Evolutionary conservation across 2,329 filamentous ascomycete genomes (phyloP), one percentile per base, ranked within the genome.

Genomic region (Geosmithia morbida): DNA sequence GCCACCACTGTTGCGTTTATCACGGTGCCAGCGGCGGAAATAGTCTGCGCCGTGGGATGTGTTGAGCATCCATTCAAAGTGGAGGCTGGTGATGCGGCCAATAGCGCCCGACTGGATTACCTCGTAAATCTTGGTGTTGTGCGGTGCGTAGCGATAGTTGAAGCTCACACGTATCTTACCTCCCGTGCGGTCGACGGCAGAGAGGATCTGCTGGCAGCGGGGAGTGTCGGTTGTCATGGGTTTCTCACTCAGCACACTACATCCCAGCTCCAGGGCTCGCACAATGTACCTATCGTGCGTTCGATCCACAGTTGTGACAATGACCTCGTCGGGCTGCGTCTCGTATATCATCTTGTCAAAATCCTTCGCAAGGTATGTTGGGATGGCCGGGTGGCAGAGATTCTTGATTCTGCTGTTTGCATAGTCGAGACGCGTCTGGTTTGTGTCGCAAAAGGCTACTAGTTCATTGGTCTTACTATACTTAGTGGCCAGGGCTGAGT

Each of bases 61-160:
- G 57, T 81, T 75, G 44, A 81, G 69, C 62, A 79, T 68, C 77
- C 77, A 81, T 59, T 81, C 76, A 48, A 81, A 79, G 55, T 80
- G 76, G 19, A 80, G 71, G 7, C 69, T 73, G 2, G 71, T 72
- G 2, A 80, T 71, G 10, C 61, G 64, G 1, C 77, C 77, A 49
- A 81, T 77, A 1, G 70, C 72, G 0, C 74, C 74, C 0, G 70
- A 67, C 2, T 61, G 66, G 3, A 81, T 52, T 1, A 81, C 52
- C 56, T 77, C 70, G 50, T 67, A 71, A 2, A 81, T 66, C 50
- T 73, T 76, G 14, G 75, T 81, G 59, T 81, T 78, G 60, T 80
- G 77, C n/a, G 77, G 77, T 40, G 76, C 76, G 54, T 80, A 81
- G 19, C 77, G 71, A 60, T 81, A 81, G 61, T 81, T 81, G 66